These are phyloP conservation scores for Rhodotorula paludigena DNA, from an alignment of 768 basidiomycete species.

Conservation along the genomic window DNA sequence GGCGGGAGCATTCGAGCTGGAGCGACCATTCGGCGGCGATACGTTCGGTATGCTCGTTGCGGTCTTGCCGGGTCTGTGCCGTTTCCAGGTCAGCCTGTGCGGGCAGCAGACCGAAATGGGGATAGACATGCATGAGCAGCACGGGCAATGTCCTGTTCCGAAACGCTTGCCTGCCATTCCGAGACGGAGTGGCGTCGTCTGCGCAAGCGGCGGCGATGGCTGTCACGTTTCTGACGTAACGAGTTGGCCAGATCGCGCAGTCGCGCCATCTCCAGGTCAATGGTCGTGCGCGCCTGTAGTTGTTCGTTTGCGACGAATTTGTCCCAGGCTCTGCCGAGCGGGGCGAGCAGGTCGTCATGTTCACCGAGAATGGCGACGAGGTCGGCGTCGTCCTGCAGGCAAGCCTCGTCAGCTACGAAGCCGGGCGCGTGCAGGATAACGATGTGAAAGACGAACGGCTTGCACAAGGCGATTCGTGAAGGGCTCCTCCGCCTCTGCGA, in stretches of 20 bases:
- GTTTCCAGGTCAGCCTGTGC: not conserved
- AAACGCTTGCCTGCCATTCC: slow-evolving; percentile 7
- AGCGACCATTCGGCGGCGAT: not conserved
- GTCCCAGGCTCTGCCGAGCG: not conserved
- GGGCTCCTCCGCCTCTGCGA: not conserved
- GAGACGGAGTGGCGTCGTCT: not conserved
- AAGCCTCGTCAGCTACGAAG: not conserved
- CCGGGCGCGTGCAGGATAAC: not conserved
- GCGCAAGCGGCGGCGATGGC: not conserved
- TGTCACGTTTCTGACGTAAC: not conserved
- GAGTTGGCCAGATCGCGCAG: not conserved
- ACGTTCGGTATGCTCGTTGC: not conserved
- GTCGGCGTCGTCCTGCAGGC: not conserved
- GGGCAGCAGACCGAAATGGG: not conserved
- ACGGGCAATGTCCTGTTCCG: not conserved
- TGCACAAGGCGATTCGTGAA: not conserved
- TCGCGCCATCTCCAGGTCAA: slow-evolving; percentile 6
- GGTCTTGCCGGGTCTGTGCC: not conserved
- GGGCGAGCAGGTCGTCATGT: not conserved
- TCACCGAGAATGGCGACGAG: not conserved
- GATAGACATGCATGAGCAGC: not conserved
- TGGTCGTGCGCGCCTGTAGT: not conserved
- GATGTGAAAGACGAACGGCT: not conserved
- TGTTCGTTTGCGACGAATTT: not conserved
- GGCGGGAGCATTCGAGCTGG: not conserved